Conservation (phyloP, 1,284 basidiomycete genomes). For the Coniophora puteana region DNA sequence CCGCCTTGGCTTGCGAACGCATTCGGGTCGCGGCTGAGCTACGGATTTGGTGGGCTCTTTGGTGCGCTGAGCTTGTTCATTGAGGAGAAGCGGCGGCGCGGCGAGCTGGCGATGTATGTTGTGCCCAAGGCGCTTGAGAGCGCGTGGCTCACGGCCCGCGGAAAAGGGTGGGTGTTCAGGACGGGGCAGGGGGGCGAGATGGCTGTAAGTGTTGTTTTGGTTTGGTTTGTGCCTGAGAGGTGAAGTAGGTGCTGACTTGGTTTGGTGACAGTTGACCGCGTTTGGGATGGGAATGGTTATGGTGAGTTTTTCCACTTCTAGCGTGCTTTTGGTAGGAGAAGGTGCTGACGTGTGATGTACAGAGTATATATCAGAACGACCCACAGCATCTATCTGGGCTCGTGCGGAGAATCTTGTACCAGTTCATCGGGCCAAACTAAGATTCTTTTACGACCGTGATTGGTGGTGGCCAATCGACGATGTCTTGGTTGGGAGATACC, state of each 20-base stretch:
- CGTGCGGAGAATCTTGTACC: slow-evolving; percentile 85
- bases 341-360: slow-evolving; percentile 3
- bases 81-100: slow-evolving; percentile 80
- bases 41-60: slow-evolving; percentile 74
- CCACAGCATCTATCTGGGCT: slow-evolving; percentile 87
- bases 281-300: slow-evolving; percentile 91
- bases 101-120: slow-evolving; percentile 93
- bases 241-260: slow-evolving; percentile 13
- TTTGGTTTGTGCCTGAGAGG: not conserved
- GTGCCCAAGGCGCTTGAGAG: slow-evolving; percentile 90
- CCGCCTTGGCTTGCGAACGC: slow-evolving; percentile 46
- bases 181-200: slow-evolving; percentile 69
- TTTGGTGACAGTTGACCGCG: slow-evolving; percentile 52
- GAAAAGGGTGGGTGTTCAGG: slow-evolving; percentile 75
- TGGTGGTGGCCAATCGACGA: too few species aligned
- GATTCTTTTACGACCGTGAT: too few species aligned
- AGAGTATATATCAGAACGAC: slow-evolving; percentile 71
- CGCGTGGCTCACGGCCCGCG: slow-evolving; percentile 78
- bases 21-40: slow-evolving; percentile 67
- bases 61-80: slow-evolving; percentile 81
- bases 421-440: slow-evolving; percentile 87
- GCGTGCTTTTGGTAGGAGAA: not conserved
- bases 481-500: too few species aligned
- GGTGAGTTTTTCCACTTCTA: slow-evolving; percentile 41
- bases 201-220: slow-evolving; percentile 41